These are phyloP conservation scores for Nigrospora osmanthi DNA, from an alignment of 2,329 filamentous ascomycete species.

Conservation along the genomic window DNA sequence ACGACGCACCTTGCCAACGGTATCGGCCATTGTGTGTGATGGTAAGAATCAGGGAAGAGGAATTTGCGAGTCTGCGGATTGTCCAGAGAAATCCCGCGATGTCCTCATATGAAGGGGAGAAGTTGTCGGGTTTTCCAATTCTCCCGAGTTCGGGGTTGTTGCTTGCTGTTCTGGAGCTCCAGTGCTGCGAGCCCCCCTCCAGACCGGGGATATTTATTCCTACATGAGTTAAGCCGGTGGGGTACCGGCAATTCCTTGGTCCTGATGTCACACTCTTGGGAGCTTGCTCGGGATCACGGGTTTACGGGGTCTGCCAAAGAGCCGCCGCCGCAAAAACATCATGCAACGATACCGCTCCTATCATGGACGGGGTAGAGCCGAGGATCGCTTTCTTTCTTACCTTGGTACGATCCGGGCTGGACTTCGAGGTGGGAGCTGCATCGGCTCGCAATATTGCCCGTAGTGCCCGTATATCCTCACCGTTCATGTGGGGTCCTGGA, in stretches of 20 bases:
- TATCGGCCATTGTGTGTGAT: conserved; percentile 37
- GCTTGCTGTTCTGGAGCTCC: conserved; percentile 1
- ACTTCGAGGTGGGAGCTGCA: too few relatives aligned
- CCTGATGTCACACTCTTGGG: conserved; percentile 1
- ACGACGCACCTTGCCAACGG: conserved; percentile 41
- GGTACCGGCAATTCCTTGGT: not conserved
- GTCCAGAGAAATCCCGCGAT: not conserved
- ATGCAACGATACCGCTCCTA: too few relatives aligned
- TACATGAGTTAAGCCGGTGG: conserved; percentile 3
- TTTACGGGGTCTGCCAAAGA: too few relatives aligned
- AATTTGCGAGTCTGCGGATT: not conserved
- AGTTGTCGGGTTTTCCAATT: not conserved
- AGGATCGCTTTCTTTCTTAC: too few relatives aligned
- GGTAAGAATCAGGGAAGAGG: not conserved
- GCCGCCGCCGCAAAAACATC: too few relatives aligned
- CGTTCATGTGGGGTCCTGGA: too few relatives aligned
- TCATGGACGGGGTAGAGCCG: too few relatives aligned
- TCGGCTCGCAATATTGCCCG: too few relatives aligned
- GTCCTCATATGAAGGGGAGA: not conserved
- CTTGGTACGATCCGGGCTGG: too few relatives aligned
- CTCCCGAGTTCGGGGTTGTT: not conserved
- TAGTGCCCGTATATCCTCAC: too few relatives aligned
- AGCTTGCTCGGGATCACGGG: too few relatives aligned
- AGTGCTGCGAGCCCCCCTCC: conserved; percentile 3
- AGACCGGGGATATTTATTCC: conserved; percentile 6